Base-by-base conservation (phyloP, 2,329 filamentous ascomycete genomes). In the Setomelanomma holmii region DNA sequence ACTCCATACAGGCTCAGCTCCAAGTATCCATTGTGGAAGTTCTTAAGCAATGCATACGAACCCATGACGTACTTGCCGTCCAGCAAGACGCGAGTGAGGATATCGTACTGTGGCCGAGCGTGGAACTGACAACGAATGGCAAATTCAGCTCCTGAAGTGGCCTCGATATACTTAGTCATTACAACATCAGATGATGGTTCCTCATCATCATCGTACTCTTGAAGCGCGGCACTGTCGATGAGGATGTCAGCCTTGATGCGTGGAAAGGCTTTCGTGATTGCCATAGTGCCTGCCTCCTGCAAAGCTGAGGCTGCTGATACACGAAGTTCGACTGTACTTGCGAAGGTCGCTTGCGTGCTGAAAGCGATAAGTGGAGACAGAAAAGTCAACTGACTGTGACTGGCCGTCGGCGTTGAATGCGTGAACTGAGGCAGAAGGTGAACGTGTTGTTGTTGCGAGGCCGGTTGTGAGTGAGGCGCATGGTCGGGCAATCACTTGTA, bases 111-210 rank as follows among this genome's bases (percentile, higher is more conserved):
- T 1, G 48, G 41, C 21, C 5, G 38, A 42, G n/a, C 20, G 8
- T 17, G 49, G 56, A 4, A 45, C 1, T 24, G 45, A 6, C 41
- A 54, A 5, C 63, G 40, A 5, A 42, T 43, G 7, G 34, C 45
- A 39, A 76, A 72, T 2, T 63, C 43, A 1, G 61, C 56, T 5
- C 58, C 68, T 1, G 69, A 66, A 3, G 34, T 34, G 0, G 67
- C 64, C 40, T 75, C 68, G 14, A 76, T 57, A 40, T 74, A 75
- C 20, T 68, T 75, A 0, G n/a, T n/a, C n/a, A n/a, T n/a, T n/a
- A n/a, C n/a, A n/a, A 60, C 67, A 2, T 64, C 44, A 0, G 51
- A 53, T 1, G 42, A 55, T 0, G 42, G 24, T 1, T 61, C 53
- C 1, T 72, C 63, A 4, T 67, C 55, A 19, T 72, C 57, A 3